Percentiles rank a stretch among this genome's conserved stretches.
Evolutionary conservation across 1,284 basidiomycete genomes (phyloP).

Genomic region (Trametes polyzona): DNA sequence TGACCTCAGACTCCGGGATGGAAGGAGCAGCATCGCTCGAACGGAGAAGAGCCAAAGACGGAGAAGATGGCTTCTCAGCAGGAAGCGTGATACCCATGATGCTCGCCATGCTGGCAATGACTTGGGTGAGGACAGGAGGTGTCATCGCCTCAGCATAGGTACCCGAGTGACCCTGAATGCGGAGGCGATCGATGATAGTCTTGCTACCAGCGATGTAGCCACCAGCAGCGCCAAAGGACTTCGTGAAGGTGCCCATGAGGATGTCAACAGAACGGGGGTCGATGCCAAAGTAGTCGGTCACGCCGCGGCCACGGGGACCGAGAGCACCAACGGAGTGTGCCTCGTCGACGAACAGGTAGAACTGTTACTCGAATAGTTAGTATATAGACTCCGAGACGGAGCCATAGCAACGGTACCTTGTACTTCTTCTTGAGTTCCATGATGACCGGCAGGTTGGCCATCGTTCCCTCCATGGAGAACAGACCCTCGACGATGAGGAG

Average conservation of each 20-base stretch:
- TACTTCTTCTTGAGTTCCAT: slow-evolving; percentile 93
- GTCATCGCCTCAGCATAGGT: slow-evolving; percentile 92
- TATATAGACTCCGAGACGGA: neutral
- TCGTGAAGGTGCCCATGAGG: slow-evolving; percentile 99
- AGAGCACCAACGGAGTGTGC: slow-evolving; percentile 97
- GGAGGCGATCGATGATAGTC: slow-evolving; percentile 79
- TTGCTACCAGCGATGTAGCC: slow-evolving; percentile 93
- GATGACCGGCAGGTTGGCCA: slow-evolving; percentile 85
- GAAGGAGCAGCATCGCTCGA: slow-evolving; percentile 36
- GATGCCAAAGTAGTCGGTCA: slow-evolving; percentile 94
- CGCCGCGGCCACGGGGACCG: slow-evolving; percentile 92
- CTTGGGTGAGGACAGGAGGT: slow-evolving; percentile 90
- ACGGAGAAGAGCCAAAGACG: slow-evolving; percentile 37
- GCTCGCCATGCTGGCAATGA: slow-evolving; percentile 91
- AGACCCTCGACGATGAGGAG: slow-evolving; percentile 94
- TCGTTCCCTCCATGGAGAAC: slow-evolving; percentile 97
- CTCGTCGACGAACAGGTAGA: slow-evolving; percentile 96
- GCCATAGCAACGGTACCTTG: slow-evolving; percentile 68
- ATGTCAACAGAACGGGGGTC: slow-evolving; percentile 86
- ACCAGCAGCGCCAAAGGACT: slow-evolving; percentile 97
- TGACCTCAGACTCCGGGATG: slow-evolving; percentile 37
- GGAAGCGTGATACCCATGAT: slow-evolving; percentile 89
- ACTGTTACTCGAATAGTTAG: slow-evolving; percentile 51
- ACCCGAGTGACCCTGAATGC: slow-evolving; percentile 83
- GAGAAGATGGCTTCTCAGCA: slow-evolving; percentile 29